Evolutionary conservation across 352 stramenopile genomes (phyloP).

Genomic region (Pythium biforme): DNA sequence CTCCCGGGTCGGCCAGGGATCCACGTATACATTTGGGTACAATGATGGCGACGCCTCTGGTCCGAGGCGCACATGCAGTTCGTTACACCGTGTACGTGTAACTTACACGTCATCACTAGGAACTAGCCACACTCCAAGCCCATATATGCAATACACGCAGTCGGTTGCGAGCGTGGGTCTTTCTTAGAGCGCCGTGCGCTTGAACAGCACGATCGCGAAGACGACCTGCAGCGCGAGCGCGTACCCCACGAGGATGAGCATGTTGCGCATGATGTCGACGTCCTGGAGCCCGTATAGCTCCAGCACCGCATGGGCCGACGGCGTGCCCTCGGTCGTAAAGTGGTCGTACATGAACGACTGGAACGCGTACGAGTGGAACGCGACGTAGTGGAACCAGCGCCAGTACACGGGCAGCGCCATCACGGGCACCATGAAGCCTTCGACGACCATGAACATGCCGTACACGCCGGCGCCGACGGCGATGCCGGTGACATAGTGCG

Average conservation of each 20-base stretch:
- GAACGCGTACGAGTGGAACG: conserved; percentile 65
- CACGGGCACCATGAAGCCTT: conserved; percentile 81
- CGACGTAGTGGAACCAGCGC: conserved; percentile 56
- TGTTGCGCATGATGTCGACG: conserved; percentile 31
- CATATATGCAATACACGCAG: too few species aligned
- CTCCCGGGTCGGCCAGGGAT: too few species aligned
- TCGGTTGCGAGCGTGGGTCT: too few species aligned
- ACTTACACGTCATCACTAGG: too few species aligned
- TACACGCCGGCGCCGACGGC: conserved; percentile 77
- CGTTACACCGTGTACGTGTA: too few species aligned
- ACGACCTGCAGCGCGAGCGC: conserved; percentile 31
- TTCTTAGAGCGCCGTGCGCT: conserved; percentile 4
- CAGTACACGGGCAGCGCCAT: conserved; percentile 39
- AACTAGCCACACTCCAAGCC: too few species aligned
- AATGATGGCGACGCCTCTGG: too few species aligned
- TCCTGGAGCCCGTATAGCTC: conserved; percentile 29
- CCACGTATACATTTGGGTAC: too few species aligned
- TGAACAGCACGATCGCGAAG: conserved; percentile 50
- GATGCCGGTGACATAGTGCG: conserved; percentile 88
- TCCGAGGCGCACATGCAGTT: too few species aligned
- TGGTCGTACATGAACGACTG: conserved; percentile 56
- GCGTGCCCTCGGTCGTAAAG: conserved; percentile 25
- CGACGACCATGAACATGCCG: conserved; percentile 86
- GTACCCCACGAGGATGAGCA: conserved; percentile 33
- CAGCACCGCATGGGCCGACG: conserved; percentile 21